These are phyloP conservation scores for Blastobotrys americana DNA, from an alignment of 805 yeast genomes.

Conservation along the genomic window DNA sequence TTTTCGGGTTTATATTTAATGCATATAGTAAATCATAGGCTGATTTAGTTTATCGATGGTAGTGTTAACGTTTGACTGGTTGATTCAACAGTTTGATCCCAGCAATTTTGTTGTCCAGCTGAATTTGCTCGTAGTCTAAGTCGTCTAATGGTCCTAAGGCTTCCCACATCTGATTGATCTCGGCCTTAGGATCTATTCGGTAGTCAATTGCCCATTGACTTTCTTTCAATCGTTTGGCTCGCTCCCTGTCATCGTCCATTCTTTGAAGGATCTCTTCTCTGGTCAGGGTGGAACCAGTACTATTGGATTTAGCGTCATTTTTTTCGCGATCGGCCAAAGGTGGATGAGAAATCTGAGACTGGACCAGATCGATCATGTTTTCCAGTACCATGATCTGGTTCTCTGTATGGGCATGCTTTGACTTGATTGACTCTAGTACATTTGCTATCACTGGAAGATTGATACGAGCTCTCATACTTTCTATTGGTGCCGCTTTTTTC, in stretches of 20 bases:
- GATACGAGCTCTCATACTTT: conserved; percentile 26
- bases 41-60: no score
- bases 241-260: conserved; percentile 90
- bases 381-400: background rate
- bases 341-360: background rate
- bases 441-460: background rate
- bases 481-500: conserved; percentile 21
- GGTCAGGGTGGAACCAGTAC: conserved; percentile 23
- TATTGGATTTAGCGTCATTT: no score
- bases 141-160: conserved; percentile 31
- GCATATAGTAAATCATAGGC: no score
- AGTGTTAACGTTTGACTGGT: no score
- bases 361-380: no score
- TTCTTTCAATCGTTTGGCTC: conserved; percentile 76
- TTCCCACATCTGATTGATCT: conserved; percentile 45
- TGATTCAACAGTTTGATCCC: background rate
- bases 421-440: background rate
- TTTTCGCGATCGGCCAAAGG: background rate
- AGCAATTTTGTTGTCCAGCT: conserved; percentile 50
- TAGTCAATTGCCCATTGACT: conserved; percentile 57
- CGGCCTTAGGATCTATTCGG: conserved; percentile 38
- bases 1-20: no score
- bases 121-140: conserved; percentile 45
- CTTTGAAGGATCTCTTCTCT: conserved; percentile 57
- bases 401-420: background rate